Percentiles rank a stretch among this genome's conserved stretches.
These are phyloP conservation scores for Lecanicillium sp. DNA, from an alignment of 2,329 filamentous ascomycete species.

Conservation along the genomic window DNA sequence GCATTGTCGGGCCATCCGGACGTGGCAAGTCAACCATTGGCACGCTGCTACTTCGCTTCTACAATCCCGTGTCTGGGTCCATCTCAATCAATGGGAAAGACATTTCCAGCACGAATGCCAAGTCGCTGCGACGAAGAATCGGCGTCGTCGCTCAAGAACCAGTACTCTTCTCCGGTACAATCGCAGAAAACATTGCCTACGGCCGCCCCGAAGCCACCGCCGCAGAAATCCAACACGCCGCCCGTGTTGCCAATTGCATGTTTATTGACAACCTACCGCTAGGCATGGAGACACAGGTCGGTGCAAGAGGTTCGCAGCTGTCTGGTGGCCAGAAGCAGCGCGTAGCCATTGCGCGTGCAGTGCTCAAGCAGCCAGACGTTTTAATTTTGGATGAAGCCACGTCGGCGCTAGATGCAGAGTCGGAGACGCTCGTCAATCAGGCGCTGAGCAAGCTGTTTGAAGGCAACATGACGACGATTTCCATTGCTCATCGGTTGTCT, in stretches of 20 bases:
- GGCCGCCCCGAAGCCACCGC: conserved; percentile 72
- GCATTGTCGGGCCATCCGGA: conserved; percentile 91
- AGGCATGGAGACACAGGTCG: conserved; percentile 88
- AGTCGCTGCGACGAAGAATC: conserved; percentile 84
- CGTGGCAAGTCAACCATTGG: conserved; percentile 95
- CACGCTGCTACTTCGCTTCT: conserved; percentile 82
- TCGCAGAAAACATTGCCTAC: conserved; percentile 87
- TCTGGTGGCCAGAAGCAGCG: conserved; percentile 96
- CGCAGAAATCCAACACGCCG: conserved; percentile 75
- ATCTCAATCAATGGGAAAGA: conserved; percentile 82
- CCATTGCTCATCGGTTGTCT: conserved; percentile 88
- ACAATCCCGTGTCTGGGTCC: conserved; percentile 66
- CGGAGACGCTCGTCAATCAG: conserved; percentile 91
- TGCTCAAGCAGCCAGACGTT: conserved; percentile 95
- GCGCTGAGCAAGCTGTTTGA: conserved; percentile 73
- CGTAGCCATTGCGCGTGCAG: conserved; percentile 89
- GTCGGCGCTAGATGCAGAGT: conserved; percentile 93
- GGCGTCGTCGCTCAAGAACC: conserved; percentile 95
- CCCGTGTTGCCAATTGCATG: conserved; percentile 85
- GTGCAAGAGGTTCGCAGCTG: conserved; percentile 86
- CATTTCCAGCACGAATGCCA: conserved; percentile 79
- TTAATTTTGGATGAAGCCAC: conserved; percentile 97
- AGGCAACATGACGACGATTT: conserved; percentile 92
- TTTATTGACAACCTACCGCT: conserved; percentile 97
- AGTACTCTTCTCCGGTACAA: conserved; percentile 78